Base-by-base conservation (phyloP, 768 basidiomycete genomes). In the Boletus rubroflammeus region DNA sequence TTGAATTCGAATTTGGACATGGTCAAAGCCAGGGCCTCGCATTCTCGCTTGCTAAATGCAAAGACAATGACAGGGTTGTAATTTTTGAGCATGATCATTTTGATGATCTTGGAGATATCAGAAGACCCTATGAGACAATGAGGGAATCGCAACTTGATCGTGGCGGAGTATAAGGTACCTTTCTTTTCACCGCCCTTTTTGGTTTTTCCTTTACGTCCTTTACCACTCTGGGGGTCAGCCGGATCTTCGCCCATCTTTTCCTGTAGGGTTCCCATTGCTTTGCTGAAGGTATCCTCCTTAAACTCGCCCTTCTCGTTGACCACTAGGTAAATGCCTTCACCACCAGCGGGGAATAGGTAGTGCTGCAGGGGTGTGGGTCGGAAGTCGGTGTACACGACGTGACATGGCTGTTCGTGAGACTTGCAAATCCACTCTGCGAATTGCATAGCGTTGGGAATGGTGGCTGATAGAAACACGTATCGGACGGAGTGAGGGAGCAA, bases 241-340 rank as follows among this genome's bases (percentile, higher is more conserved):
- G 96, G 93, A 69, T 97, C 95, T 48, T 97, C 93, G 4, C 94
- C 95, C 71, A 81, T 76, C 56, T 72, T 81, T 38, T 92, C 90
- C 55, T 90, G 88, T 17, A 99, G 71, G 63, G 90, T 87, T 10
- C 93, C 93, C 97, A 99, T 99, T 0, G 96, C 96, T 67, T 95
- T 98, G 65, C 83, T 86, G 72, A 99, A 99, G 67, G 93, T 98
- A 61, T 98, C 97, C 67, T 99, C 97, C 28, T 91, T 78, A 64
- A 99, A 99, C 56, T 95, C 92, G 52, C 94, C 85, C 73, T 96
- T 94, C 74, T 99, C 97, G 65, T 99, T 98, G n/a, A 99, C 92
- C 2, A 99, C 97, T 2, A 99, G 77, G 68, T 93, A 97, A 41
- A 99, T 98, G 9, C 97, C 97, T 59, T 98, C 94, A 2, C 92